Conservation (phyloP, 2,329 filamentous ascomycete genomes). For the Calonectria pteridis region DNA sequence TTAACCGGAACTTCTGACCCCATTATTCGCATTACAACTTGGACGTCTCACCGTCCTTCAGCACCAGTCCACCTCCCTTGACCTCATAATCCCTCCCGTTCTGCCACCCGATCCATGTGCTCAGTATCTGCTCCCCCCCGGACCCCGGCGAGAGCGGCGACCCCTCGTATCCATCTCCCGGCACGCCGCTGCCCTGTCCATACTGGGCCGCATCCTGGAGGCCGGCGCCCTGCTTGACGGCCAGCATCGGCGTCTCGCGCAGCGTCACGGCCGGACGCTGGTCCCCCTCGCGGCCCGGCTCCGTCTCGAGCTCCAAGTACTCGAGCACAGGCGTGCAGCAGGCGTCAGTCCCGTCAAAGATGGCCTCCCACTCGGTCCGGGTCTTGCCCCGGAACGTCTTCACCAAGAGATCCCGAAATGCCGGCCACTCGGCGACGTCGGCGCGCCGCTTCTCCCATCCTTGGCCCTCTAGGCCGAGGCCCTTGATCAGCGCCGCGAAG, state of each 20-base stretch:
- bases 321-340: slow-evolving; percentile 91
- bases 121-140: slow-evolving; percentile 78
- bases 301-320: slow-evolving; percentile 75
- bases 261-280: slow-evolving; percentile 79
- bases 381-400: slow-evolving; percentile 76
- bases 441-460: slow-evolving; percentile 66
- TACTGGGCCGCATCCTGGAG: slow-evolving; percentile 52
- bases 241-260: slow-evolving; percentile 75
- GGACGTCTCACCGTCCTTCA: slow-evolving; percentile 48
- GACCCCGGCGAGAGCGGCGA: slow-evolving; percentile 72
- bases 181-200: slow-evolving; percentile 74
- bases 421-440: slow-evolving; percentile 76
- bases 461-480: slow-evolving; percentile 69
- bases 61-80: slow-evolving; percentile 70
- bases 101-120: slow-evolving; percentile 82
- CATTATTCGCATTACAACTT: slow-evolving; percentile 46
- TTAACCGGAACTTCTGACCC: not conserved
- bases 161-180: slow-evolving; percentile 76
- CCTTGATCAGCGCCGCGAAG: slow-evolving; percentile 75
- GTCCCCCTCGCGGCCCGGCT: slow-evolving; percentile 69
- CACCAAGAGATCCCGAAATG: slow-evolving; percentile 72
- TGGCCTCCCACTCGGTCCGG: slow-evolving; percentile 81
- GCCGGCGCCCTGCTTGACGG: slow-evolving; percentile 63
- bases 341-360: slow-evolving; percentile 93
- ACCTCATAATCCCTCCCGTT: slow-evolving; percentile 79